phyloP scores from a whole-genome alignment of 2,329 filamentous ascomycete species.

The Paraphaeosphaeria sporulosa region DNA sequence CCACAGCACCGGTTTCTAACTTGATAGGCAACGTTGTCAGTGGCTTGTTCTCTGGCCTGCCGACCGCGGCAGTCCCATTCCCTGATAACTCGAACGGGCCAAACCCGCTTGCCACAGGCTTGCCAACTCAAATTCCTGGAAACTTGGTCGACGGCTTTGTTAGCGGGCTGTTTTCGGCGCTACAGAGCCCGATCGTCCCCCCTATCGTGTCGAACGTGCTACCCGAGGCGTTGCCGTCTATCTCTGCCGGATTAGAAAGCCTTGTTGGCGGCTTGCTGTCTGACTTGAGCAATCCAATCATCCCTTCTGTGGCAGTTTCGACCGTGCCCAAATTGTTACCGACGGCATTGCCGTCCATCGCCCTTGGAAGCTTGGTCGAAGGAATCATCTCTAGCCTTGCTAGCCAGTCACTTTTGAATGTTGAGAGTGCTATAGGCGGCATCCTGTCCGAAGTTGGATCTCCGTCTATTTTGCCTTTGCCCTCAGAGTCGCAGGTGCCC shows the following conservation, averaged over 20 bases:
- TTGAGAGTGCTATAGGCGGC: not conserved
- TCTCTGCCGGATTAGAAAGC: not conserved
- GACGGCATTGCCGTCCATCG: not conserved
- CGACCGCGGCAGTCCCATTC: not conserved
- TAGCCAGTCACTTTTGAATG: not conserved
- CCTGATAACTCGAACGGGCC: not conserved
- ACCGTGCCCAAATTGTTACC: not conserved
- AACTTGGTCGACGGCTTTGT: not conserved
- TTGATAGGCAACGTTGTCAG: not conserved
- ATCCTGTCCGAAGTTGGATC: not conserved
- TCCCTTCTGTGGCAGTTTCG: not conserved
- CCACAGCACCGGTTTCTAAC: not conserved
- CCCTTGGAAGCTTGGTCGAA: not conserved
- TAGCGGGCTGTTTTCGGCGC: not conserved
- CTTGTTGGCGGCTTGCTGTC: not conserved
- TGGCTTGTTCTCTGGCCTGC: not conserved
- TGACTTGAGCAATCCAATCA: not conserved
- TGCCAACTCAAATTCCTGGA: not conserved
- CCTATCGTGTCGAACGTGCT: not conserved
- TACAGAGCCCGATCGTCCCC: not conserved
- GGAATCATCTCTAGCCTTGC: not conserved
- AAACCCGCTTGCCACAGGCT: not conserved
- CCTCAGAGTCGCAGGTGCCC: not conserved
- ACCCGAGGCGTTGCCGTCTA: not conserved
- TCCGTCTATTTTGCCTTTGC: not conserved